Evolutionary conservation across 345 rosid species (phyloP), one percentile per base, ranked within the genome.

Genomic region (Populus euphratica): DNA sequence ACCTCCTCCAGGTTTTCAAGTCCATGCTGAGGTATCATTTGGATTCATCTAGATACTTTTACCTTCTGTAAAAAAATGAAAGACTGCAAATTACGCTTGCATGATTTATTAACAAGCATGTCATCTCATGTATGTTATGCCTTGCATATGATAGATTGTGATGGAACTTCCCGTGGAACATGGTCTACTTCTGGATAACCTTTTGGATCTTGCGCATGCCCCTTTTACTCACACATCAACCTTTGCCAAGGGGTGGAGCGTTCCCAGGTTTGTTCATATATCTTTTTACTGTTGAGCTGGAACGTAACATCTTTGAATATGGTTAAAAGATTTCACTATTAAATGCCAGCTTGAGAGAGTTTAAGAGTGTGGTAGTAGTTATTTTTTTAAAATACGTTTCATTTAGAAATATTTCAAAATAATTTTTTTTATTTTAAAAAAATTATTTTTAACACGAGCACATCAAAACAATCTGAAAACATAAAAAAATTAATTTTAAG

Each of bases 81-180:
- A 73, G 43, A 13, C 25, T 12, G 4, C 23, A 6, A 29, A 43
- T 52, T 47, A 70, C 65, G 12, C 16, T 39, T 74, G 25, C 21
- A 17, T 65, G n/a, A 73, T 11, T 61, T 43, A 41, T 44, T 1
- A 61, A 44, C 21, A 21, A 35, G 5, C 33, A 16, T 75, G 44
- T 66, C 62, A 13, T 78, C 69, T 81, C 47, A 81, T 23, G 5
- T 6, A 10, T 29, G 63, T 64, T 38, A 11, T 56, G 49, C 31
- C 71, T 78, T 78, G 72, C 47, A 31, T 68, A 52, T 76, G 78
- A 39, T 87, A 96, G 98, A 87, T 96, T 72, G 97, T 93, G 80
- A 96, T 96, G 96, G 99, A 96, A 75, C 97, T 96, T 74, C 99
- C 99, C 0, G 97, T 96, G 47, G 98, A 96, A 89, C 99, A 96